phyloP scores from a whole-genome alignment of 148 eudicot genomes.

The Linanthus parryae region DNA sequence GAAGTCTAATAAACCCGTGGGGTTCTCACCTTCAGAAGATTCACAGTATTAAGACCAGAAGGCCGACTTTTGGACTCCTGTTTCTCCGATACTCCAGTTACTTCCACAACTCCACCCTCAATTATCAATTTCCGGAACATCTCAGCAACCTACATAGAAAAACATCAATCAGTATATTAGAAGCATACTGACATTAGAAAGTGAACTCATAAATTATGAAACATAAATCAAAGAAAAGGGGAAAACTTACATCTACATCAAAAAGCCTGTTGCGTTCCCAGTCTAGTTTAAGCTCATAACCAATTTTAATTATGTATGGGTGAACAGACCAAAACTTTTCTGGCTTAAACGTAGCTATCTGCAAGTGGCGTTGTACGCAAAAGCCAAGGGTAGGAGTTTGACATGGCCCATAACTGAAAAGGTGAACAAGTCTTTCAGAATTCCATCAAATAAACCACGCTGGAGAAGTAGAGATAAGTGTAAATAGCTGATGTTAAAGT shows the following conservation, averaged over 20 bases:
- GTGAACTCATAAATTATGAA: no score
- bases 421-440: slow-evolving; percentile 6
- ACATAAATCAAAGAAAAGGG: no score
- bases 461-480: not conserved
- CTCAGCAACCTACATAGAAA: slow-evolving; percentile 42
- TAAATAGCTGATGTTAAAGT: no score
- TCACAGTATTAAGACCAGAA: slow-evolving; percentile 91
- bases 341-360: slow-evolving; percentile 78
- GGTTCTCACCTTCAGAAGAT: slow-evolving; percentile 69
- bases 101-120: slow-evolving; percentile 67
- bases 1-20: not conserved
- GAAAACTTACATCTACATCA: slow-evolving; percentile 67
- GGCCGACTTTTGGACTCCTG: slow-evolving; percentile 91
- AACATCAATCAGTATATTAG: slow-evolving; percentile 1
- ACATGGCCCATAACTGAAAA: slow-evolving; percentile 90
- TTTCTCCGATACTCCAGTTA: slow-evolving; percentile 55
- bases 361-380: slow-evolving; percentile 91
- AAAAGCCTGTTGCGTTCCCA: slow-evolving; percentile 87
- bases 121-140: slow-evolving; percentile 71
- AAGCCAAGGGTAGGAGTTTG: slow-evolving; percentile 99
- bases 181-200: no score
- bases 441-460: slow-evolving; percentile 10
- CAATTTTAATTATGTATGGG: slow-evolving; percentile 63
- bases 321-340: slow-evolving; percentile 83
- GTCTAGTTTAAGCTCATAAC: slow-evolving; percentile 82